Base-by-base conservation (phyloP, 495 filamentous ascomycete genomes). In the Penicilliopsis zonata region DNA sequence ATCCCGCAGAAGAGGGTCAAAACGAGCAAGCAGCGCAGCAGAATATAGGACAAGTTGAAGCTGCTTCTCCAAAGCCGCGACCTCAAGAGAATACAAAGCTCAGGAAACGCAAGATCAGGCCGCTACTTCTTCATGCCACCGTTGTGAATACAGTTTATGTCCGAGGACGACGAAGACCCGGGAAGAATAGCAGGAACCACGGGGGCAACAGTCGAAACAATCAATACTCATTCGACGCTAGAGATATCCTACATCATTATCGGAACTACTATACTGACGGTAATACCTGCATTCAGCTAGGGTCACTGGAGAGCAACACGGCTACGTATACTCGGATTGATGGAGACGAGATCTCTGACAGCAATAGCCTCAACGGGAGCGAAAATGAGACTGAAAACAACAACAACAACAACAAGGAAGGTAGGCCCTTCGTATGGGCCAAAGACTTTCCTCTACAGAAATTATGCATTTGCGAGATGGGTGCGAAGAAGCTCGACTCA, bases 81-180 rank as follows among this genome's bases (percentile, higher is more conserved):
- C 1, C 18, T 14, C 23, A 15, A 27, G 9, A 18, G 12, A 14
- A 27, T 9, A 28, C 14, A 12, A 5, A 3, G 13, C 19, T 12
- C 1, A 23, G 41, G 7, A 47, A 44, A 24, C 42, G 39, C 3
- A 57, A 54, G 33, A 30, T 43, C 1, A 57, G 86, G 19, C 71
- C 73, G n/a, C 50, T 96, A 30, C 66, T 81, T 13, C 48, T 94
- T 30, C 88, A 94, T 50, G 85, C 82, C 10, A 94, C 88, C 3
- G 63, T 95, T 3, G 55, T 90, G 13, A 94, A 95, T 52, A 94
- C 86, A 5, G 72, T 86, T 18, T 94, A 94, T 50, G 73, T 78
- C 19, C 44, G 38, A 18, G 59, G 54, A 15, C 58, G 43, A 47
- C 53, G 40, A 39, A 59, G 24, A 43, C 53, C 28, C 38, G 44